Evolutionary conservation across 257 asterid species (phyloP).

Genomic region (Solanum dulcamara): DNA sequence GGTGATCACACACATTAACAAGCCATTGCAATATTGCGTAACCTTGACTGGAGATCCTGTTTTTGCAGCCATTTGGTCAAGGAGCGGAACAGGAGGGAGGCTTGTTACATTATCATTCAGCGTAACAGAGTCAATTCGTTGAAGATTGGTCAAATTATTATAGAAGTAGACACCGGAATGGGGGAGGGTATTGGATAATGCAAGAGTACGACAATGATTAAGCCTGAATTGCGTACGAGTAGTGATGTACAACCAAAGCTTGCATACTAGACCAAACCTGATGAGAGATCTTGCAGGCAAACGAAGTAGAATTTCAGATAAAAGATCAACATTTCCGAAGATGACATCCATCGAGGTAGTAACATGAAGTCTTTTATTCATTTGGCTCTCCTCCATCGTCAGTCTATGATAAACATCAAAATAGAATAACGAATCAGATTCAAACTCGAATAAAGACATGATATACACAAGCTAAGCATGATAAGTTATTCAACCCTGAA

Average conservation of each 20-base stretch:
- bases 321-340: neutral
- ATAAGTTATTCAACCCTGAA: neutral
- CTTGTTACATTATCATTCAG: no score
- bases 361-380: neutral
- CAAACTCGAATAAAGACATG: no score
- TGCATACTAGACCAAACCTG: neutral
- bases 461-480: neutral
- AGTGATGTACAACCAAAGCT: neutral
- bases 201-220: neutral
- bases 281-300: neutral
- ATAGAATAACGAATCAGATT: neutral
- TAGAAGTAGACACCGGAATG: no score
- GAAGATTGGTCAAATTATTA: neutral
- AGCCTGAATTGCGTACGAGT: neutral
- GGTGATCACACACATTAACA: neutral
- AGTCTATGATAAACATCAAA: neutral
- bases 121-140: neutral
- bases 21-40: neutral
- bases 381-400: neutral
- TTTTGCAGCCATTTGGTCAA: neutral
- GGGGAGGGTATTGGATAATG: neutral
- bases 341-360: neutral
- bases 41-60: neutral
- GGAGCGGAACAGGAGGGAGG: neutral
- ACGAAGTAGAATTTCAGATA: neutral